Conservation (phyloP, 306 rosid species). For the Elaeagnus macrophylla region DNA sequence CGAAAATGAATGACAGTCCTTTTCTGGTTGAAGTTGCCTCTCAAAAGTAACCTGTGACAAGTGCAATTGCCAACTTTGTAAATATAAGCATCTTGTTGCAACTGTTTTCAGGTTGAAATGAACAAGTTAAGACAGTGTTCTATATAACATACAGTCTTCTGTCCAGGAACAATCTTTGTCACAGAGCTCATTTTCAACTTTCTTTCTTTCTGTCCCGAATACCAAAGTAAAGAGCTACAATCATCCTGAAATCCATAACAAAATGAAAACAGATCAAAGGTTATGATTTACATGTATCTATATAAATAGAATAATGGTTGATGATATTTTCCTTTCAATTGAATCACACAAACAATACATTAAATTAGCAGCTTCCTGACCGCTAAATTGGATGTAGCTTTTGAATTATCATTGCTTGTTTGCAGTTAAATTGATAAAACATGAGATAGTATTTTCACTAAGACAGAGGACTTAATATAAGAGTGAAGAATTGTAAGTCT, state of each 20-base stretch:
- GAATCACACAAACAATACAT: too few relatives aligned
- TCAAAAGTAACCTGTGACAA: conserved; percentile 48
- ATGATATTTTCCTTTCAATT: too few relatives aligned
- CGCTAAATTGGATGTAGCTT: too few relatives aligned
- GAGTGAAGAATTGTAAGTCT: too few relatives aligned
- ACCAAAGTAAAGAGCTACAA: conserved; percentile 73
- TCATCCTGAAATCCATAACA: conserved; percentile 52
- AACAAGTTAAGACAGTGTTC: conserved; percentile 2
- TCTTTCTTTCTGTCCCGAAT: conserved; percentile 65
- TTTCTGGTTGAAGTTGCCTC: conserved; percentile 48
- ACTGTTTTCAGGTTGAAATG: background rate
- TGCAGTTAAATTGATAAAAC: too few relatives aligned
- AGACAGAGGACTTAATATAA: too few relatives aligned
- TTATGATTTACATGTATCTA: background rate
- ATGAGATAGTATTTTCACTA: too few relatives aligned
- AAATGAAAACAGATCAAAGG: background rate
- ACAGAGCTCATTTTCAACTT: conserved; percentile 57
- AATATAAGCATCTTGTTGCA: conserved; percentile 20
- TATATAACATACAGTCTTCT: conserved; percentile 48
- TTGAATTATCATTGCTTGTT: too few relatives aligned
- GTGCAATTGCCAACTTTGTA: conserved; percentile 15
- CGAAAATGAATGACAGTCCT: conserved; percentile 63
- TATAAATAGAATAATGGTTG: too few relatives aligned
- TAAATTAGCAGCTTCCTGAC: too few relatives aligned
- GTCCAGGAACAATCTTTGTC: conserved; percentile 55